Conservation (phyloP, 2,329 filamentous ascomycete species). For the Penicillium palitans region DNA sequence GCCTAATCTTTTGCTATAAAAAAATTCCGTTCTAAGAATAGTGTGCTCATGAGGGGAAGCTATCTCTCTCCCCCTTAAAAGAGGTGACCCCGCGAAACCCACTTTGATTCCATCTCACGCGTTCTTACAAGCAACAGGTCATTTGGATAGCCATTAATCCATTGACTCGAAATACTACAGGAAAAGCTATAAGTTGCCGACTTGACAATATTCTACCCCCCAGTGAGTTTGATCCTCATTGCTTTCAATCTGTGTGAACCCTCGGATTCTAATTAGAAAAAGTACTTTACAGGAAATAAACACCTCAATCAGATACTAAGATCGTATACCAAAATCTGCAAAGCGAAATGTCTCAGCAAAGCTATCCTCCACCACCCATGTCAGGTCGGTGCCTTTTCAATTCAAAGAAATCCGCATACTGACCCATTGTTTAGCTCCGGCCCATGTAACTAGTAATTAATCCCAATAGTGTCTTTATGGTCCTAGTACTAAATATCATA, state of each 20-base stretch:
- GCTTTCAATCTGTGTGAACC: neutral
- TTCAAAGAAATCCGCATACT: neutral
- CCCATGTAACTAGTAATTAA: conserved; percentile 20
- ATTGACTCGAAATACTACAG: neutral
- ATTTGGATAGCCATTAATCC: neutral
- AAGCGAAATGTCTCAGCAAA: neutral
- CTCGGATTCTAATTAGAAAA: neutral
- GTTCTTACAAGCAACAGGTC: no score
- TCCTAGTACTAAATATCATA: neutral
- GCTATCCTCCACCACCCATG: conserved; percentile 1
- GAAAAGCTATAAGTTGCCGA: neutral
- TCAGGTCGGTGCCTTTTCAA: neutral
- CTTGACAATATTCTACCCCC: neutral
- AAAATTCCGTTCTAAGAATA: neutral
- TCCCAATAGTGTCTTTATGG: no score
- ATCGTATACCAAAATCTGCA: neutral
- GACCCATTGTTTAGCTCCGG: conserved; percentile 10
- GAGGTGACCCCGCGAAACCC: neutral
- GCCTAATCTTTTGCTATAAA: neutral
- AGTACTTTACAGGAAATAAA: no score
- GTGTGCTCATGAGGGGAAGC: neutral
- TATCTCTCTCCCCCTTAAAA: neutral
- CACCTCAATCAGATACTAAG: no score
- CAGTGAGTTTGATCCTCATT: neutral
- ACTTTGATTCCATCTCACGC: neutral